Percentiles rank a stretch among this genome's conserved stretches.
Evolutionary conservation across 225 moss, liverwort and hornwort species (phyloP).

Genomic region (Marchantia polymorpha): DNA sequence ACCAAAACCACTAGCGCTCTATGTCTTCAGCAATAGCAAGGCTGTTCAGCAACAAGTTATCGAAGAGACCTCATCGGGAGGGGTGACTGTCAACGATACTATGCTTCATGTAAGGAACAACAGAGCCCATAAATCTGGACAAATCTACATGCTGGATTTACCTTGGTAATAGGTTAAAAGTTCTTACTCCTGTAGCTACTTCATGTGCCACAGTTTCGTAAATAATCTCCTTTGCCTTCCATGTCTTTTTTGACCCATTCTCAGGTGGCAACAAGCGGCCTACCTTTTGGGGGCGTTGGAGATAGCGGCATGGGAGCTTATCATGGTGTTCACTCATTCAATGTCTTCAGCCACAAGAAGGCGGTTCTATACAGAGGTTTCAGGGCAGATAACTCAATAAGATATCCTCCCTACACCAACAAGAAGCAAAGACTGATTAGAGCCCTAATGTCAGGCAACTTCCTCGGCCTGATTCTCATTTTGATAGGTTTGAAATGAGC

Average conservation of each 20-base stretch:
- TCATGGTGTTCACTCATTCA: conserved; percentile 67
- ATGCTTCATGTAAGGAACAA: conserved; percentile 55
- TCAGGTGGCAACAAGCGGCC: conserved; percentile 45
- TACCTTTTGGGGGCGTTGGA: conserved; percentile 91
- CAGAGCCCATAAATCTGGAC: neutral
- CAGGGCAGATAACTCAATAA: conserved; percentile 41
- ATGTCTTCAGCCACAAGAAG: conserved; percentile 71
- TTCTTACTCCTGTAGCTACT: neutral
- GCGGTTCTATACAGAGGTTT: conserved; percentile 37
- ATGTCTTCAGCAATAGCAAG: conserved; percentile 52
- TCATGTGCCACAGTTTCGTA: neutral
- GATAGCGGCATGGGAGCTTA: conserved; percentile 80
- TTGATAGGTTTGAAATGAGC: conserved; percentile 46
- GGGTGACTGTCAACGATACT: conserved; percentile 64
- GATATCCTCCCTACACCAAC: conserved; percentile 70
- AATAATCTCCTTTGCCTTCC: neutral
- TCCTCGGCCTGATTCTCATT: conserved; percentile 31
- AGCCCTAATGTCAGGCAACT: conserved; percentile 42
- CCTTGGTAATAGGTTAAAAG: neutral
- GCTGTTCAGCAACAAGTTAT: conserved; percentile 43
- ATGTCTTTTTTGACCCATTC: neutral
- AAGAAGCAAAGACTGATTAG: conserved; percentile 48
- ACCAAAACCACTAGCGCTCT: conserved; percentile 68
- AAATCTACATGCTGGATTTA: neutral
- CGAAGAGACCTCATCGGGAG: conserved; percentile 67